phyloP scores from a whole-genome alignment of 345 rosid species.

The Populus deltoides region DNA sequence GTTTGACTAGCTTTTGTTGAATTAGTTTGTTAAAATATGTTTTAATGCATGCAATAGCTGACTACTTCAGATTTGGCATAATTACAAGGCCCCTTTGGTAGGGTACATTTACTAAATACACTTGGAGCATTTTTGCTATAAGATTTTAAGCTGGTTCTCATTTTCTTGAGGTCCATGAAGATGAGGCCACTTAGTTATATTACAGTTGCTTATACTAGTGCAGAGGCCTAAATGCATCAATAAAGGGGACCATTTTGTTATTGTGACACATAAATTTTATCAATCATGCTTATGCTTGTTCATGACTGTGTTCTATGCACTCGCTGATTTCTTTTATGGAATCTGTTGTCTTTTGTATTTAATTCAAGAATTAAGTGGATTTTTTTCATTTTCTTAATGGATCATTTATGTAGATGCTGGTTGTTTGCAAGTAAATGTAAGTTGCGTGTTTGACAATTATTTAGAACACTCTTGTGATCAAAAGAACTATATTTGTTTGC shows the following conservation, averaged over 20 bases:
- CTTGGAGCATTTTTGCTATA: neutral
- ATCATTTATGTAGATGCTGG: neutral
- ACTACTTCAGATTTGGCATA: too few species aligned
- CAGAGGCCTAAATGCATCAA: neutral
- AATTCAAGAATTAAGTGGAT: neutral
- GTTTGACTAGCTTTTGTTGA: neutral
- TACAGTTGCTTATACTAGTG: neutral
- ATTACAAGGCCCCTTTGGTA: neutral
- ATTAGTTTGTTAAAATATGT: neutral
- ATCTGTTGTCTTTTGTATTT: neutral
- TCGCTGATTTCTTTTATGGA: neutral
- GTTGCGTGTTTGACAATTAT: neutral
- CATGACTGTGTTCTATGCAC: neutral
- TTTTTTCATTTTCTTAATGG: neutral
- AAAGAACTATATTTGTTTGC: conserved; percentile 9
- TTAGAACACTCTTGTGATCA: neutral
- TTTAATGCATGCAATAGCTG: neutral
- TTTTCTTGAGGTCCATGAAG: neutral
- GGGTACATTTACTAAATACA: neutral
- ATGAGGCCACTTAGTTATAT: neutral
- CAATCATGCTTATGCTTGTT: neutral
- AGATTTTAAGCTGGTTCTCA: neutral
- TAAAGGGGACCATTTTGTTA: neutral
- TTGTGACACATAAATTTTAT: neutral
- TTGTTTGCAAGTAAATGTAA: neutral